Percentiles rank a stretch among this genome's conserved stretches.
Conservation (phyloP, 2,329 filamentous ascomycete species). For the Paecilomyces sp. region DNA sequence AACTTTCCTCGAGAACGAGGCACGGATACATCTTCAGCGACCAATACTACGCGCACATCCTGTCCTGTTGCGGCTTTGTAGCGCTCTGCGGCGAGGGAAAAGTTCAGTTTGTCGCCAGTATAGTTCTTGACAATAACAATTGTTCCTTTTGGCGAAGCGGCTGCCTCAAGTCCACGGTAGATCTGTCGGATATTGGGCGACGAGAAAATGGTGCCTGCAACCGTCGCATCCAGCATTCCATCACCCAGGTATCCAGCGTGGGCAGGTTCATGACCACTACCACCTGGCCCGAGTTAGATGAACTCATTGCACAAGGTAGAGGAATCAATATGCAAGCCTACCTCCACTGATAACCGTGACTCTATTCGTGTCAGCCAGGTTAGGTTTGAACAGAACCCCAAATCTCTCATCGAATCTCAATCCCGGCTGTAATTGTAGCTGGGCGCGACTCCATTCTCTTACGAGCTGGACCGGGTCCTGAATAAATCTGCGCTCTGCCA, state of each 20-base stretch:
- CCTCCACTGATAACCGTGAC: neutral
- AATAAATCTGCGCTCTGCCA: neutral
- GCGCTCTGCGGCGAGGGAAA: conserved; percentile 2
- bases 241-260: conserved; percentile 2
- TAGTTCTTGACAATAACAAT: conserved; percentile 4
- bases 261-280: conserved; percentile 4
- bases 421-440: conserved; percentile 7
- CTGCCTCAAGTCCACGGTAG: neutral
- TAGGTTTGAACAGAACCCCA: neutral
- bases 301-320: neutral
- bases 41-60: neutral
- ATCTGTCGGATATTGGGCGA: neutral
- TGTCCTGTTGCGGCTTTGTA: neutral
- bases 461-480: neutral
- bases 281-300: neutral
- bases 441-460: neutral
- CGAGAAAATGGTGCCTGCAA: conserved; percentile 1
- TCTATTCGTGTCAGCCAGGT: neutral
- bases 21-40: conserved; percentile 55
- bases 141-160: neutral
- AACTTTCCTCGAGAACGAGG: conserved; percentile 37
- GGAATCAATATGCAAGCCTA: neutral
- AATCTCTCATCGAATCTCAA: neutral
- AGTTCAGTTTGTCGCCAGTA: conserved; percentile 4
- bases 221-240: conserved; percentile 1